phyloP scores from a whole-genome alignment of 2,329 filamentous ascomycete genomes.

The Aspergillus sojae region DNA sequence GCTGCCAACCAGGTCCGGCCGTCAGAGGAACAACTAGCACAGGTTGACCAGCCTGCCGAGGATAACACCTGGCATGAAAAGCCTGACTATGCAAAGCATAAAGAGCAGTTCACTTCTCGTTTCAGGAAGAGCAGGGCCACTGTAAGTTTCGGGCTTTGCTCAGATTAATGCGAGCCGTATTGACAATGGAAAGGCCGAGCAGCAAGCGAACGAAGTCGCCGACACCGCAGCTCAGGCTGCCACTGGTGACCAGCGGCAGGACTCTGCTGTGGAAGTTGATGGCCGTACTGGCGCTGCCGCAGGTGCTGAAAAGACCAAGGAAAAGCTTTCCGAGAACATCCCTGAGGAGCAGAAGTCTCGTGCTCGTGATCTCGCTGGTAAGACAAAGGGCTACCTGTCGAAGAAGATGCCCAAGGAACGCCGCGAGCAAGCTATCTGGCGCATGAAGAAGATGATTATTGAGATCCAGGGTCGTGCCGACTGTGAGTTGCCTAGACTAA shows the following conservation, averaged over 20 bases:
- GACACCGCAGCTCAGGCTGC: constrained; percentile 57
- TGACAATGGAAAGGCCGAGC: constrained; percentile 26
- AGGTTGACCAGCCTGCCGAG: constrained; percentile 80
- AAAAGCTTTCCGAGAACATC: constrained; percentile 64
- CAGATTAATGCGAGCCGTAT: background rate
- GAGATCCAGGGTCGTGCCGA: constrained; percentile 95
- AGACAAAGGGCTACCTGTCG: constrained; percentile 73
- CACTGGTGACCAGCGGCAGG: constrained; percentile 50
- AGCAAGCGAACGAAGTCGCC: constrained; percentile 60
- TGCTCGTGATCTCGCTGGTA: constrained; percentile 39
- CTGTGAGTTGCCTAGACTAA: constrained; percentile 55
- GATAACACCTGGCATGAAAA: constrained; percentile 94
- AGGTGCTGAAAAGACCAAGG: constrained; percentile 43
- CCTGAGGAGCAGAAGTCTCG: constrained; percentile 59
- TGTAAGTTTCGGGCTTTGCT: constrained; percentile 40
- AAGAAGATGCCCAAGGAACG: constrained; percentile 91
- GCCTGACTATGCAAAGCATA: constrained; percentile 70
- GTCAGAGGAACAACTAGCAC: constrained; percentile 71
- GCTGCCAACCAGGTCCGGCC: constrained; percentile 76
- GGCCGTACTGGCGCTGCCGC: constrained; percentile 48
- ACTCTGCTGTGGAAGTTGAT: constrained; percentile 56
- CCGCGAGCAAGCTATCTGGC: constrained; percentile 87
- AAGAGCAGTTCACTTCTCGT: constrained; percentile 65
- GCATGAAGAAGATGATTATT: constrained; percentile 95
- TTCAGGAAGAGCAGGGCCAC: constrained; percentile 59